Evolutionary conservation across 805 yeast species (phyloP), one percentile per base, ranked within the genome.

Genomic region (Lipomyces yamadae): DNA sequence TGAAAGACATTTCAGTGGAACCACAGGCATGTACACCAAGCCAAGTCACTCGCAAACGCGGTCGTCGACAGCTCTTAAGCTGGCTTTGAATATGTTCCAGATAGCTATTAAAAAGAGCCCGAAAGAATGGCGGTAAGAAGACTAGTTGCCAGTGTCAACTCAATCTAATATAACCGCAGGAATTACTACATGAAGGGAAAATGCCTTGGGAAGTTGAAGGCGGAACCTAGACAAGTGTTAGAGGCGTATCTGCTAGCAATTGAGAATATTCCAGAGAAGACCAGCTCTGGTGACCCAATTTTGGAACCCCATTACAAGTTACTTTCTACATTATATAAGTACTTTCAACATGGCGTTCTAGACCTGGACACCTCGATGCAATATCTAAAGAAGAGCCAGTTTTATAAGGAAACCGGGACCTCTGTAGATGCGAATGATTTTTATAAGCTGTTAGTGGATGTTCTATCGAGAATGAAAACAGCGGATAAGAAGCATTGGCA

Each of bases 401-500:
- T 58, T 72, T 78, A 69, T 70, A 72, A 59, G 29, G 64, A 58
- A 7, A 35, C 62, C 3, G 61, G 39, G 15, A 34, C 4, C 6
- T 30, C 55, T 2, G 57, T 61, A n/a, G 42, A 35, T 5, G 50
- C 48, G 30, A 42, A 37, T 8, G 64, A 39, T 15, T 32, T 67
- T 8, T 67, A 55, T 37, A 24, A n/a, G 34, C 39, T 48, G 2
- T 5, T 67, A 29, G 57, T 67, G 8, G 63, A 57, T 24, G 55
- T 60, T 15, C 33, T 67, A 4, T 32, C 39, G 15, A 37, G 67
- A 32, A 52, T 67, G 24, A 45, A 67, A 11, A 34, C 61, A 4
- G 68, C 84, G 10, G 98, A 94, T 75, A 92, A 89, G 75, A 90
- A 88, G 75, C 90, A 87, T 62, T 92, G 98, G 98, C 96, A 92